Base-by-base conservation (phyloP, 1,284 basidiomycete genomes). In the Boletus semigastroideus region DNA sequence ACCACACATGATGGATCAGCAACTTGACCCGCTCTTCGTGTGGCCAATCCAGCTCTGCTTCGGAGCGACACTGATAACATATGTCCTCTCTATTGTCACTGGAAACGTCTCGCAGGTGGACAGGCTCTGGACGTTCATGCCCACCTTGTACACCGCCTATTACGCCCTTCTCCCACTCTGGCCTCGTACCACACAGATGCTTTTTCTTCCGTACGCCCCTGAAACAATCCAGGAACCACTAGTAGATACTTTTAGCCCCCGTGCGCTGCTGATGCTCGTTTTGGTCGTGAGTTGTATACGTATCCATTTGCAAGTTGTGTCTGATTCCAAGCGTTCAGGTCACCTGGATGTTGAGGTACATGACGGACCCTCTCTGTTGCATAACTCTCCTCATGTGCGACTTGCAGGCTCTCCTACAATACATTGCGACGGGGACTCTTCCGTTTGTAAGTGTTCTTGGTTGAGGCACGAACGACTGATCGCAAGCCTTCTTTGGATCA, bases 91-190 rank as follows among this genome's bases (percentile, higher is more conserved):
- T 9, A 44, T 89, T 20, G 49, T 90, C 28, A 92, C 88, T 0
- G 79, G 82, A 30, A 95, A 95, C 62, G 88, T 92, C 43, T 90
- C 87, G 8, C 92, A 94, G 70, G 92, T 95, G 28, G 90, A 93
- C 74, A 77, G 72, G 41, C 57, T 83, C 17, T 92, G 87, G 87
- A 88, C 87, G 0, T 84, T 94, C 64, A 71, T 92, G 46, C 93
- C 94, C 0, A 79, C 86, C 8, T 76, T 93, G 19, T 94, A 93
- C 67, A 82, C 86, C 0, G 80, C 80, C 0, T 87, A 92, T 62
- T 90, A 84, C 62, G 85, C 87, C 1, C 68, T 90, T 16, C 64
- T 89, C 5, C 88, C 89, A 1, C 68, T 87, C 12, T 86, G 84
- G 79, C 82, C 86, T 0, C 69, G 42, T 13, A 37, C 66, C 46